phyloP scores from a whole-genome alignment of 2,329 filamentous ascomycete species.

The Aspergillus sp. region DNA sequence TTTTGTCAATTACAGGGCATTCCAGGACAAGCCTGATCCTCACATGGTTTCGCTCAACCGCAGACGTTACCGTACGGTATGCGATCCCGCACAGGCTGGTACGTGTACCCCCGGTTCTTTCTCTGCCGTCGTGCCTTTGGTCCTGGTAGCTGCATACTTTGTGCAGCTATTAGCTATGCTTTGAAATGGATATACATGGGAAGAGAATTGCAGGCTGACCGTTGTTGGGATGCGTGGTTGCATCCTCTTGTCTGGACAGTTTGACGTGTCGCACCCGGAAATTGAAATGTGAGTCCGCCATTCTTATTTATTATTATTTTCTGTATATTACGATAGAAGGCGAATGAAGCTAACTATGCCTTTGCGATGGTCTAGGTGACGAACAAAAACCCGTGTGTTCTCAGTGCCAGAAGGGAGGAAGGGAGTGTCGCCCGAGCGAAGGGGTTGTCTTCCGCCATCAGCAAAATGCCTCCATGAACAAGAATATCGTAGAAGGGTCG shows the following conservation, averaged over 20 bases:
- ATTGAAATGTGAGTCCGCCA: slow-evolving; percentile 55
- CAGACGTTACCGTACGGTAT: slow-evolving; percentile 32
- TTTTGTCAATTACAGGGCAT: slow-evolving; percentile 3
- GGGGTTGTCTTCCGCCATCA: slow-evolving; percentile 68
- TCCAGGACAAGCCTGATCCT: slow-evolving; percentile 1
- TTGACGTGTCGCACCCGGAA: slow-evolving; percentile 61
- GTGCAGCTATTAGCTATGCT: background rate
- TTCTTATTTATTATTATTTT: background rate
- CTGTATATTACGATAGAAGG: background rate
- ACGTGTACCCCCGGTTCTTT: slow-evolving; percentile 18
- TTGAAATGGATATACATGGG: background rate
- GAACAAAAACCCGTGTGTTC: slow-evolving; percentile 61
- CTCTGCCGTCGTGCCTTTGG: background rate
- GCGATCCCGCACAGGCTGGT: slow-evolving; percentile 47
- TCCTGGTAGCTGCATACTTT: background rate
- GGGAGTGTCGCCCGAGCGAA: slow-evolving; percentile 61
- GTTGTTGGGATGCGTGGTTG: background rate
- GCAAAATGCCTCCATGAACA: slow-evolving; percentile 69
- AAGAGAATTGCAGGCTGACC: background rate
- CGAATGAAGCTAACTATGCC: slow-evolving; percentile 6
- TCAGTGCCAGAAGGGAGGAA: slow-evolving; percentile 60
- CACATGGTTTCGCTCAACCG: slow-evolving; percentile 28
- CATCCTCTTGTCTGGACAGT: slow-evolving; percentile 28
- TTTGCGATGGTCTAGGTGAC: slow-evolving; percentile 38
- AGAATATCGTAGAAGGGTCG: slow-evolving; percentile 41